Percentiles rank a stretch among this genome's conserved stretches.
Conservation (phyloP, 208 protist species). For the Polymyxa betae region DNA sequence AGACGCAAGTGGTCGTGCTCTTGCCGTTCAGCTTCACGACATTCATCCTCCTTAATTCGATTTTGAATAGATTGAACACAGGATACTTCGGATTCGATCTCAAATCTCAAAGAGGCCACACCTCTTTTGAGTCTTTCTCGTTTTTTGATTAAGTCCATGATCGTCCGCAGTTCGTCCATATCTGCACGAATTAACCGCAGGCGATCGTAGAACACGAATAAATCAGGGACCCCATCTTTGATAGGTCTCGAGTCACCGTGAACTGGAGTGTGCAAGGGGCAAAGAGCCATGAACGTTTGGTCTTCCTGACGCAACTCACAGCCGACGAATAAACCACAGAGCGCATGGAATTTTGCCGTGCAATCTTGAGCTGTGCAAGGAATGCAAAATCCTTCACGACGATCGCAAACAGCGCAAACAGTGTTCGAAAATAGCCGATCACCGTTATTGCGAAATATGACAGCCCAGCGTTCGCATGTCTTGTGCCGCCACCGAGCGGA, state of each 20-base stretch:
- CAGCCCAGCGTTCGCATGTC: not conserved
- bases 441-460: not conserved
- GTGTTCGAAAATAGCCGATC: too few relatives aligned
- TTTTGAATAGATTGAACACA: too few relatives aligned
- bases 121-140: not conserved
- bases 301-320: not conserved
- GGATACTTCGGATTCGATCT: too few relatives aligned
- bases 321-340: conserved; percentile 7
- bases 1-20: too few relatives aligned
- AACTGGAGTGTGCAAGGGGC: not conserved
- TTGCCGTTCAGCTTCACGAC: too few relatives aligned
- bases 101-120: not conserved
- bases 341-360: not conserved
- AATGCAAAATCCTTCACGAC: not conserved
- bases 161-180: conserved; percentile 8
- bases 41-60: too few relatives aligned
- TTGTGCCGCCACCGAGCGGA: not conserved
- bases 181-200: not conserved
- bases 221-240: not conserved
- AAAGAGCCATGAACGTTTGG: not conserved
- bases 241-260: not conserved
- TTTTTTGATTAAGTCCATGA: not conserved
- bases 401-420: not conserved
- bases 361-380: not conserved
- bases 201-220: not conserved